Evolutionary conservation across 257 asterid genomes (phyloP).

Genomic region (Plantago ovata): DNA sequence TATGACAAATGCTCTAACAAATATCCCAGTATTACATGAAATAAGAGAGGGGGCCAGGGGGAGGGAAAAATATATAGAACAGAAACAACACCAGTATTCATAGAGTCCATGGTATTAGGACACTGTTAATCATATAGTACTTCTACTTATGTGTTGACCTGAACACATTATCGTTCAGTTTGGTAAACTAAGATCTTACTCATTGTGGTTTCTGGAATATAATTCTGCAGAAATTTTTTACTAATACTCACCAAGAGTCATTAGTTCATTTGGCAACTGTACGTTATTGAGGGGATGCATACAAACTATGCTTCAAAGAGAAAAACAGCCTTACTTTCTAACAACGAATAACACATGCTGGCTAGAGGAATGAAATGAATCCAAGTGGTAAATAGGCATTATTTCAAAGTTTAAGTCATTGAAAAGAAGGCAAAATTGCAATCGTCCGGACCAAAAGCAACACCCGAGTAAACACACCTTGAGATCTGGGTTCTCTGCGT

Average conservation of each 20-base stretch:
- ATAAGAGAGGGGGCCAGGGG: background rate
- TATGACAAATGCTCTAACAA: background rate
- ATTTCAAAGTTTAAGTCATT: too few species aligned
- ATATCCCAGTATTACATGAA: too few species aligned
- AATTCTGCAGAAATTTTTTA: background rate
- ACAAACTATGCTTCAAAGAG: too few species aligned
- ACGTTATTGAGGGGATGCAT: too few species aligned
- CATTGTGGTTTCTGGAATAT: background rate
- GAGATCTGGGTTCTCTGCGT: constrained; percentile 42
- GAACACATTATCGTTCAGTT: background rate
- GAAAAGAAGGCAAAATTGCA: background rate
- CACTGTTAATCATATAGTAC: too few species aligned
- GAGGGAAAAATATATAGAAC: background rate
- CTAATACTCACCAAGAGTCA: too few species aligned
- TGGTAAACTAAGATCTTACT: background rate
- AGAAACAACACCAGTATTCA: background rate
- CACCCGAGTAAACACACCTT: constrained; percentile 44
- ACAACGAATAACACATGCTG: background rate
- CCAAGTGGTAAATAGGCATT: background rate
- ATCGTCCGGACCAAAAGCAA: background rate
- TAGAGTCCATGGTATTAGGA: background rate
- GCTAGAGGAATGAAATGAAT: background rate
- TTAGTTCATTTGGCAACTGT: too few species aligned
- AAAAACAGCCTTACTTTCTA: background rate
- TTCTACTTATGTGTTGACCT: background rate